phyloP scores from a whole-genome alignment of 2,329 filamentous ascomycete species.

The Monilinia laxa region DNA sequence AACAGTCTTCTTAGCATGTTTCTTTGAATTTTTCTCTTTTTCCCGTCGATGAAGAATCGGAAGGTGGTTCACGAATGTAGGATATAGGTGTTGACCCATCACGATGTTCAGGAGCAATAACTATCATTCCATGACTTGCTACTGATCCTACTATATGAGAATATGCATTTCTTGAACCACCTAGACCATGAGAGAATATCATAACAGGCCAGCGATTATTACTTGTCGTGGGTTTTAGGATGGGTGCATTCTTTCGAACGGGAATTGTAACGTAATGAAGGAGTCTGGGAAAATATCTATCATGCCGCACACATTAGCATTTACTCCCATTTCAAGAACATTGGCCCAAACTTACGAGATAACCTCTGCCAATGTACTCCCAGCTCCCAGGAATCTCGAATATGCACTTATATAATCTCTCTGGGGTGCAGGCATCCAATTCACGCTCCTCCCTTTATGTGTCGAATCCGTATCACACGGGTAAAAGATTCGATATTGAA shows the following conservation, averaged over 20 bases:
- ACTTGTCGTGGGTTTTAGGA: constrained; percentile 48
- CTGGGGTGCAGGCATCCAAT: constrained; percentile 78
- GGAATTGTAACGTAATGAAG: constrained; percentile 73
- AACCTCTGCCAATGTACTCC: constrained; percentile 55
- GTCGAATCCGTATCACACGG: constrained; percentile 55
- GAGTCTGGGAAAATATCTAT: constrained; percentile 65
- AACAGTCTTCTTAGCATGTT: constrained; percentile 38
- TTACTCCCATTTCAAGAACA: neutral
- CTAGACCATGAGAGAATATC: constrained; percentile 84
- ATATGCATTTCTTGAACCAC: constrained; percentile 79
- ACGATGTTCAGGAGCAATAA: constrained; percentile 78
- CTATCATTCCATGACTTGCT: constrained; percentile 77
- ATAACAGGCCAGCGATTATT: constrained; percentile 71
- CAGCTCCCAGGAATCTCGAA: constrained; percentile 70
- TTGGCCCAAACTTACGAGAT: constrained; percentile 54
- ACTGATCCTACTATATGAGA: constrained; percentile 78
- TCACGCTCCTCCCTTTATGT: constrained; percentile 51
- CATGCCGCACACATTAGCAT: neutral
- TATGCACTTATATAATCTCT: constrained; percentile 72
- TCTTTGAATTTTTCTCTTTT: constrained; percentile 34
- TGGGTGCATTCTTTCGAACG: constrained; percentile 66
- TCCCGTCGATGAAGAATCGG: constrained; percentile 40
- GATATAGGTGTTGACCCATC: constrained; percentile 78
- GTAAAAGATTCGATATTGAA: constrained; percentile 82
- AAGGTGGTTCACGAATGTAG: constrained; percentile 63